Evolutionary conservation across 2,329 filamentous ascomycete species (phyloP), one percentile per base, ranked within the genome.

Genomic region (Endoconidiophora laricicola): DNA sequence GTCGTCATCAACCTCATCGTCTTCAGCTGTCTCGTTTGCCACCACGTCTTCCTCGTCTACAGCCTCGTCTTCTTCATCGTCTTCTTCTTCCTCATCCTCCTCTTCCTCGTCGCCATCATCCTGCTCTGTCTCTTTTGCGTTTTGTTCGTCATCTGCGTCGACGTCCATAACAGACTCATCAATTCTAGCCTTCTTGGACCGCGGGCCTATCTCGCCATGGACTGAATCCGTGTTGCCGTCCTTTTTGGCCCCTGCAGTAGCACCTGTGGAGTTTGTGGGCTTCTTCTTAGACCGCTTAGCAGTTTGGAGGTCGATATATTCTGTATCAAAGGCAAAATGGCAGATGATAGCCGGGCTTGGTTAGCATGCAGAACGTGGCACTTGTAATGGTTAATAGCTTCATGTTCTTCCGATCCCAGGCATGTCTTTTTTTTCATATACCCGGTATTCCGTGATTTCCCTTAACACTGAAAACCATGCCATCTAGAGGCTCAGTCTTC

Each of bases 201-300:
- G 37, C 37, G 60, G 44, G 36, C 58, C 60, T 6, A 60, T 60
- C 18, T 60, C 62, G 40, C 65, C 66, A 1, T 63, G 58, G 54
- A 64, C 54, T 56, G 62, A 56, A 22, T 56, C 48, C n/a, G 47
- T 43, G 3, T 53, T 48, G 65, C 66, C 63, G 82, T 84, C 48
- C 78, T 75, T 48, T 78, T 79, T 36, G 79, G 78, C 16, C 81
- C 74, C 58, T 81, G 83, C 58, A 33, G 29, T 12, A 33, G 29
- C 7, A 12, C 29, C 29, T 33, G 29, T 33, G 29, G 29, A 12
- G 4, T 33, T 33, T 33, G 29, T 78, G 76, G 48, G 40, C 33
- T 81, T 74, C 65, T 86, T 84, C 14, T 73, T 77, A 56, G 79
- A 85, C 48, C 82, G 78, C 65, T 87, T 87, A 51, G 81, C 78